Evolutionary conservation across 495 filamentous ascomycete species (phyloP).

Genomic region (Neurospora sp.): DNA sequence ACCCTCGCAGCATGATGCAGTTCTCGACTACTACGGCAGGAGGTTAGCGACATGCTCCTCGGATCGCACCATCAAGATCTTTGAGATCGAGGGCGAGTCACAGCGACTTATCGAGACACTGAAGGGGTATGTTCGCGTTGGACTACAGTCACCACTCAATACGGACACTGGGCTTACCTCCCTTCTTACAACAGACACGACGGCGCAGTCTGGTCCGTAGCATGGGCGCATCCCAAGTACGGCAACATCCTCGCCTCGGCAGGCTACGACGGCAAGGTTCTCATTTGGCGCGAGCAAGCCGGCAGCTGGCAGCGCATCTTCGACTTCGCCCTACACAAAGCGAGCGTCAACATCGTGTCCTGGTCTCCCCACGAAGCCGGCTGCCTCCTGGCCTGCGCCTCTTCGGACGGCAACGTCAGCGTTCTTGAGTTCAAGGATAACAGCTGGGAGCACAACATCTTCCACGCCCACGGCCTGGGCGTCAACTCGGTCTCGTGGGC

Average conservation of each 20-base stretch:
- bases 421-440: constrained; percentile 97
- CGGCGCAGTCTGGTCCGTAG: constrained; percentile 91
- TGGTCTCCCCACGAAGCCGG: constrained; percentile 96
- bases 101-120: constrained; percentile 87
- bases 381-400: constrained; percentile 89
- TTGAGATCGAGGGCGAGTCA: constrained; percentile 90
- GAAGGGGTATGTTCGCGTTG: constrained; percentile 59
- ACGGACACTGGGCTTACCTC: constrained; percentile 9
- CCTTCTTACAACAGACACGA: constrained; percentile 57
- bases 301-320: constrained; percentile 72
- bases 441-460: constrained; percentile 72
- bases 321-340: constrained; percentile 83
- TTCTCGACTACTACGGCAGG: constrained; percentile 95
- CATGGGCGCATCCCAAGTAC: constrained; percentile 97
- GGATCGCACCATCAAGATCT: constrained; percentile 98
- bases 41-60: constrained; percentile 95
- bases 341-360: constrained; percentile 88
- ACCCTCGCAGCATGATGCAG: constrained; percentile 74
- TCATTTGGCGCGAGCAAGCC: constrained; percentile 91
- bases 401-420: constrained; percentile 81
- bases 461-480: constrained; percentile 84
- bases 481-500: constrained; percentile 96
- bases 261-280: constrained; percentile 92
- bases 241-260: constrained; percentile 94
- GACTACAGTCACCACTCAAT: background rate